A percentile compares a stretch with the other conserved stretches of the same genome.
These are phyloP conservation scores for Lepidopterella palustris DNA, from an alignment of 495 filamentous ascomycete genomes.

Conservation along the genomic window DNA sequence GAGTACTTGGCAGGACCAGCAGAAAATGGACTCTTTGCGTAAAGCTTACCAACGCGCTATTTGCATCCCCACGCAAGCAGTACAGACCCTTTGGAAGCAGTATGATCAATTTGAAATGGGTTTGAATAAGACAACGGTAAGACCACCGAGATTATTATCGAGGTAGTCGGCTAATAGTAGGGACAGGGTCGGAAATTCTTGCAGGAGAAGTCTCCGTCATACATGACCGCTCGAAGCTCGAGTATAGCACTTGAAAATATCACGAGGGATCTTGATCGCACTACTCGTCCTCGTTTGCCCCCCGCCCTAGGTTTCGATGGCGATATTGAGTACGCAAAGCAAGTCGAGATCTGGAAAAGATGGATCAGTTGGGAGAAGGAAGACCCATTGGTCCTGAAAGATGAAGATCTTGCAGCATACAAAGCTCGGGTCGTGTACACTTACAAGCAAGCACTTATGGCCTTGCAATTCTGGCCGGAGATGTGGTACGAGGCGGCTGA, in stretches of 20 bases:
- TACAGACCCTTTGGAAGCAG: conserved; percentile 88
- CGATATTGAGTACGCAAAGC: conserved; percentile 73
- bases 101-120: conserved; percentile 93
- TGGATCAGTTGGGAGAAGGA: conserved; percentile 95
- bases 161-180: conserved; percentile 7
- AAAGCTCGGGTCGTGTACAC: conserved; percentile 74
- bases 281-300: conserved; percentile 70
- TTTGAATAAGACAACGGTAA: conserved; percentile 80
- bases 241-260: conserved; percentile 78
- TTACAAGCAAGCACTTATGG: conserved; percentile 93
- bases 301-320: conserved; percentile 82
- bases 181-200: conserved; percentile 80
- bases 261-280: conserved; percentile 68
- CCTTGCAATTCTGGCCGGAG: conserved; percentile 85
- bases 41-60: conserved; percentile 89
- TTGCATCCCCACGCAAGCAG: conserved; percentile 68
- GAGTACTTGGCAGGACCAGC: conserved; percentile 85
- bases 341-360: conserved; percentile 84
- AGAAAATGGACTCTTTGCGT: conserved; percentile 90
- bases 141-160: conserved; percentile 7
- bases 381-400: conserved; percentile 76
- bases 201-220: conserved; percentile 82
- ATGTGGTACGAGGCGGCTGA: conserved; percentile 94
- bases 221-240: conserved; percentile 87
- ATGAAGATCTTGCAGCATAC: conserved; percentile 66